Base-by-base conservation (phyloP, 345 rosid species). In the Euphorbia pulcherrima region DNA sequence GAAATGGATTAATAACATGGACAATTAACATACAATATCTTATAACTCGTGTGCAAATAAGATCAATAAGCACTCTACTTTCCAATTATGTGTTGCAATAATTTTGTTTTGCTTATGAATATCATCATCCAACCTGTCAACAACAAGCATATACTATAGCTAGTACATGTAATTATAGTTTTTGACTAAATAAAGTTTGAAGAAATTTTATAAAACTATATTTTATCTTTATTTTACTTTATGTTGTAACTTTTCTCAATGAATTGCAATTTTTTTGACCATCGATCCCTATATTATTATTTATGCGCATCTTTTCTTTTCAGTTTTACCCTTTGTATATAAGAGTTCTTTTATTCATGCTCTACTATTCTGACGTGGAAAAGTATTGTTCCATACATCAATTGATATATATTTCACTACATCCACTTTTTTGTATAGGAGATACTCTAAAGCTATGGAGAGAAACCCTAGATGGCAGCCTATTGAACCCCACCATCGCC, bases 251-350 rank as follows among this genome's bases (percentile, higher is more conserved):
- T 62, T 81, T 64, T 80, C 78, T 78, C 44, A 76, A 64, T 53
- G 70, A 62, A 54, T 72, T 40, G 70, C 64, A 23, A 65, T 53
- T 80, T 81, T 83, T 83, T 84, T 83, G 86, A 84, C 87, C 87
- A 79, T 78, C 83, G 71, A 78, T 80, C 80, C 13, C 53, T 44
- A 62, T 44, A 62, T 24, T 33, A 33, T 33, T 2, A 33, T 33
- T 33, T 33, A 33, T 50, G 67, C 68, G 73, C 70, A 30, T 74
- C 62, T 70, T 68, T 68, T 73, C 58, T 64, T 70, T 73, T 70
- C 58, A 50, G 70, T 58, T 72, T 60, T 37, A 59, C 72, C 28
- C 73, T 63, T 71, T 72, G 26, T 69, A 37, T 16, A 39, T 67
- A 60, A n/a, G n/a, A n/a, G n/a, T n/a, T n/a, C n/a, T n/a, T n/a